Base-by-base conservation (phyloP, 2,329 filamentous ascomycete genomes). In the Hypoxylon sp. region DNA sequence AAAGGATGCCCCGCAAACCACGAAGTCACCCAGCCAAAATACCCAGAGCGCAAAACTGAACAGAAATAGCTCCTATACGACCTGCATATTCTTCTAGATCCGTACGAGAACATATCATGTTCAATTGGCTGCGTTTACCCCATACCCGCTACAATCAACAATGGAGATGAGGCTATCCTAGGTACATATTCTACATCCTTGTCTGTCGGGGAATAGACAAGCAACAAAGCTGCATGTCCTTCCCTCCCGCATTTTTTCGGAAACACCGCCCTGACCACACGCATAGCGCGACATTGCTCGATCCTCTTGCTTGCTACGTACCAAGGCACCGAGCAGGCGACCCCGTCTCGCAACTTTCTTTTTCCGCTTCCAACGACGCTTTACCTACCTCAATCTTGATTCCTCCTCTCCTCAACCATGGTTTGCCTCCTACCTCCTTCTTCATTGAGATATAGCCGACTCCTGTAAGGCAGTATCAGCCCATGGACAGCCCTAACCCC, bases 31-130 rank as follows among this genome's bases (percentile, higher is more conserved):
- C 11, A 8, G 22, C 20, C n/a, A 24, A 53, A 24, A 36, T 53
- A 30, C 50, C 36, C n/a, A 11, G 50, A n/a, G n/a, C n/a, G n/a
- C n/a, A n/a, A n/a, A n/a, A n/a, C 32, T 26, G 28, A 50, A 36
- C 30, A 50, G 46, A 53, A 53, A 53, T 53, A 53, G 36, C 51
- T 18, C 38, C 36, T 24, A 53, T 53, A 53, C 44, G 51, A 44
- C 51, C 26, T 32, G 36, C 38, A 33, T 53, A 16, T 44, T 44
- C 30, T 22, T 28, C 26, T 44, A 24, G 33, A 44, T 44, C 24
- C 38, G 32, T 44, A 32, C 24, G 12, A 30, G 18, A 53, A 53
- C 38, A 32, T 44, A 40, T 38, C 22, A 32, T 16, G 22, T 18
- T 44, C 30, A 9, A 53, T 53, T 53, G 38, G 51, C 16, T n/a